Evolutionary conservation across 129 eudicot genomes (phyloP).

Genomic region (Flaveria linearis): DNA sequence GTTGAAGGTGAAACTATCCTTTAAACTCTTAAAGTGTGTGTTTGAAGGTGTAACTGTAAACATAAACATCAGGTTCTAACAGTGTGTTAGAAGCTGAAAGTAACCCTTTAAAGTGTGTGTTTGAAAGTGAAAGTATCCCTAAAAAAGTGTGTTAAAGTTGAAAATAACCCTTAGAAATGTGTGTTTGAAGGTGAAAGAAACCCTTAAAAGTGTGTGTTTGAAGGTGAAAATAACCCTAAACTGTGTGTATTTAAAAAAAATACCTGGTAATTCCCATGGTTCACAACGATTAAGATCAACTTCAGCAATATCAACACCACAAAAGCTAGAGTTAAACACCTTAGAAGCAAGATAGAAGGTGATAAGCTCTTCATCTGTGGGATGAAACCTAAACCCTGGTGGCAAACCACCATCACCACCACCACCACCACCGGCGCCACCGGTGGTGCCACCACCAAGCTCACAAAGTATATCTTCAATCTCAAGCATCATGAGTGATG

Average conservation of each 20-base stretch:
- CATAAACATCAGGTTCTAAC: too few species aligned
- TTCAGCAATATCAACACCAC: slow-evolving; percentile 55
- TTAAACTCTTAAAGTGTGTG: background rate
- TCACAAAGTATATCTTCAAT: slow-evolving; percentile 77
- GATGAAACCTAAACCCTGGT: slow-evolving; percentile 94
- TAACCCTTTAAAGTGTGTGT: background rate
- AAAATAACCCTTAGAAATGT: background rate
- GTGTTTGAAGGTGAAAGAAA: background rate
- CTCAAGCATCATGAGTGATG: slow-evolving; percentile 49
- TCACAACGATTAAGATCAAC: slow-evolving; percentile 72
- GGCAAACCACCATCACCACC: slow-evolving; percentile 46
- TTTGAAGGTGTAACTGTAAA: too few species aligned
- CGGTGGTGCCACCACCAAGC: slow-evolving; percentile 33
- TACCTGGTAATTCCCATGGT: slow-evolving; percentile 81
- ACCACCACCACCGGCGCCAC: slow-evolving; percentile 29
- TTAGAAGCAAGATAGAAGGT: slow-evolving; percentile 86
- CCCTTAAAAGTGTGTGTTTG: background rate
- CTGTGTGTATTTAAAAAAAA: background rate
- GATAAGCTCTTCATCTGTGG: slow-evolving; percentile 91
- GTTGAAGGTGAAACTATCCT: background rate
- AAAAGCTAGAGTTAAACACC: slow-evolving; percentile 52
- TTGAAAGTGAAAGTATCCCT: too few species aligned
- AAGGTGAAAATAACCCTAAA: slow-evolving; percentile 12
- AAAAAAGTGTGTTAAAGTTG: background rate
- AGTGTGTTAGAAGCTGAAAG: background rate